phyloP scores from a whole-genome alignment of 2,329 filamentous ascomycete genomes.

The Arachnopeziza araneosa region DNA sequence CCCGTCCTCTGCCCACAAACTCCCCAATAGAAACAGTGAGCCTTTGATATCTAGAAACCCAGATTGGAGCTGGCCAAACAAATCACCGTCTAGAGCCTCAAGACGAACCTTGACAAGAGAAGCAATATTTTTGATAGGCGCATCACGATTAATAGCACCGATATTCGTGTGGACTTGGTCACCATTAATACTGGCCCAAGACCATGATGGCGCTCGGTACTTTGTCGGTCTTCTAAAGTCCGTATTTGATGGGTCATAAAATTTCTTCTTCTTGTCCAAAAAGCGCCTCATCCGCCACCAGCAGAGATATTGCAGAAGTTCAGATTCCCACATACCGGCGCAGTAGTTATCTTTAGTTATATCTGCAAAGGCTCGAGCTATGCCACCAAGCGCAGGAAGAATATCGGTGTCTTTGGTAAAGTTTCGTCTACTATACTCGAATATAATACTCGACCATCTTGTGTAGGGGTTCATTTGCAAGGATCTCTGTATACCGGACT shows the following conservation, averaged over 20 bases:
- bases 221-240: not conserved
- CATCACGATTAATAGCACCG: not conserved
- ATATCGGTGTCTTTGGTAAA: too few species aligned
- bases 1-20: slow-evolving; percentile 2
- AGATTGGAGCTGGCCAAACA: not conserved
- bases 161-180: not conserved
- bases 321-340: too few species aligned
- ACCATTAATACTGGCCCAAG: slow-evolving; percentile 12
- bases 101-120: slow-evolving; percentile 3
- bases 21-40: not conserved
- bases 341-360: too few species aligned
- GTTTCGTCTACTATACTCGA: too few species aligned
- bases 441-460: too few species aligned
- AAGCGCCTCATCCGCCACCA: not conserved
- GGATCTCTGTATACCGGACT: too few species aligned
- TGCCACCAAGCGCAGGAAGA: too few species aligned
- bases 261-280: not conserved
- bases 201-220: slow-evolving; percentile 14
- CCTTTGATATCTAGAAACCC: slow-evolving; percentile 2
- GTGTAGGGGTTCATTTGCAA: too few species aligned
- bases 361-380: too few species aligned
- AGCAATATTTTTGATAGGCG: slow-evolving; percentile 3
- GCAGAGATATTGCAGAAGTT: not conserved
- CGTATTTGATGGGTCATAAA: not conserved
- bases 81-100: slow-evolving; percentile 1